phyloP scores from a whole-genome alignment of 768 basidiomycete species.

The Mycena capillaripes region DNA sequence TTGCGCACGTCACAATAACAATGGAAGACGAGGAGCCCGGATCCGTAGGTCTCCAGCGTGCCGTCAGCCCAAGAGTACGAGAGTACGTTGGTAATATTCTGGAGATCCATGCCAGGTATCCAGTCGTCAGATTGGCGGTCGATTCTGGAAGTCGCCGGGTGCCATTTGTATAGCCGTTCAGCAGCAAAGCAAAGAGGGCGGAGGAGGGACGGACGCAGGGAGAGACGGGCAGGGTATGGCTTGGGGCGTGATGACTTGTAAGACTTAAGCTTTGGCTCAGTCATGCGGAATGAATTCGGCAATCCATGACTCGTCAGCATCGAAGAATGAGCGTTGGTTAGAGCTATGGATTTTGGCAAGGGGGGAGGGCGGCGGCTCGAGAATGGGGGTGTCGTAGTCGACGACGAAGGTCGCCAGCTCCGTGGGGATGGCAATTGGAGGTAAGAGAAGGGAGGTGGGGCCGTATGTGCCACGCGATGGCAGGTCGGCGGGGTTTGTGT shows the following conservation, averaged over 20 bases:
- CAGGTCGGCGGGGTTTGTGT: conserved; percentile 38
- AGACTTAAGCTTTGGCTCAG: conserved; percentile 10
- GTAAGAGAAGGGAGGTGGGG: neutral
- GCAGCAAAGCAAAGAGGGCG: conserved; percentile 8
- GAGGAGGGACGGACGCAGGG: neutral
- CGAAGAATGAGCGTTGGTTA: neutral
- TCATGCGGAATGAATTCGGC: neutral
- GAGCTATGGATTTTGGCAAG: conserved; percentile 38
- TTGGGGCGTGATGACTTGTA: neutral
- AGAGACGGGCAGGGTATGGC: neutral
- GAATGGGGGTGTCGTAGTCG: conserved; percentile 24
- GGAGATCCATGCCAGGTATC: neutral
- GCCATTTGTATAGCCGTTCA: conserved; percentile 14
- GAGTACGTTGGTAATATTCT: neutral
- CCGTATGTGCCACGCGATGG: conserved; percentile 35
- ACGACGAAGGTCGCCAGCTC: neutral
- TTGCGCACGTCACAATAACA: conserved; percentile 38
- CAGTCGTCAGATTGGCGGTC: neutral
- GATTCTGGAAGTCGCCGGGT: neutral
- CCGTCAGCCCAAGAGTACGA: conserved; percentile 16
- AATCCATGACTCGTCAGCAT: neutral
- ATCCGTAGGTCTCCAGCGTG: conserved; percentile 40
- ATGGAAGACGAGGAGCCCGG: conserved; percentile 44
- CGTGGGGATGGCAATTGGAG: neutral
- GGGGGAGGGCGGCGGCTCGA: conserved; percentile 28